A percentile compares a stretch with the other conserved stretches of the same genome.
Evolutionary conservation across 768 basidiomycete genomes (phyloP).

Genomic region (Mycena latifolia): DNA sequence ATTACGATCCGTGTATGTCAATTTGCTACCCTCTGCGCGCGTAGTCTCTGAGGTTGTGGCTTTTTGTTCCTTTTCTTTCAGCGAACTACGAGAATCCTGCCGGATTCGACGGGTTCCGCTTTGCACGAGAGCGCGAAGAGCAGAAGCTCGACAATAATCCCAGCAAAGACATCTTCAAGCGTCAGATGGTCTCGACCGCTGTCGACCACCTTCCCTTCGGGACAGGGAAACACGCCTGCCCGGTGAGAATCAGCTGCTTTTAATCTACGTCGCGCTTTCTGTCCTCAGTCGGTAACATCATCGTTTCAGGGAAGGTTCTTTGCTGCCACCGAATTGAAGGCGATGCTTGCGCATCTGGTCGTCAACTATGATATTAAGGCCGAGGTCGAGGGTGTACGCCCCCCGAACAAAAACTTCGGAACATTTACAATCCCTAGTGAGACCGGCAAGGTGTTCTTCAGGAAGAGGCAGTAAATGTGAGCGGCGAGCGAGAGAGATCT

Average conservation of each 20-base stretch:
- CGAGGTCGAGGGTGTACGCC: conserved; percentile 22
- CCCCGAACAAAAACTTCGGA: conserved; percentile 10
- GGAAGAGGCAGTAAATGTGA: conserved; percentile 17
- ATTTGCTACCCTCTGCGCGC: neutral
- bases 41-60: neutral
- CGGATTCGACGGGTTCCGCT: conserved; percentile 63
- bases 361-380: conserved; percentile 35
- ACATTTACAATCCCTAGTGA: neutral
- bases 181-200: conserved; percentile 33
- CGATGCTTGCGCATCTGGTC: too few species aligned
- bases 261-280: too few species aligned
- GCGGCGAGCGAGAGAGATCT: too few species aligned
- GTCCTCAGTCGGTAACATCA: neutral
- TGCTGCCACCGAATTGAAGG: too few species aligned
- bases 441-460: conserved; percentile 6
- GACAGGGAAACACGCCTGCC: conserved; percentile 32
- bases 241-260: conserved; percentile 29
- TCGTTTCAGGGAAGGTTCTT: conserved; percentile 49
- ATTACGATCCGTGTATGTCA: conserved; percentile 37
- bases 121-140: conserved; percentile 48
- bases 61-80: neutral
- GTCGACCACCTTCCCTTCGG: conserved; percentile 32
- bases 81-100: conserved; percentile 49
- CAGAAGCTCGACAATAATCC: conserved; percentile 34
- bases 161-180: conserved; percentile 38